Base-by-base conservation (phyloP, 345 rosid species). In the Arabidopsis thaliana region DNA sequence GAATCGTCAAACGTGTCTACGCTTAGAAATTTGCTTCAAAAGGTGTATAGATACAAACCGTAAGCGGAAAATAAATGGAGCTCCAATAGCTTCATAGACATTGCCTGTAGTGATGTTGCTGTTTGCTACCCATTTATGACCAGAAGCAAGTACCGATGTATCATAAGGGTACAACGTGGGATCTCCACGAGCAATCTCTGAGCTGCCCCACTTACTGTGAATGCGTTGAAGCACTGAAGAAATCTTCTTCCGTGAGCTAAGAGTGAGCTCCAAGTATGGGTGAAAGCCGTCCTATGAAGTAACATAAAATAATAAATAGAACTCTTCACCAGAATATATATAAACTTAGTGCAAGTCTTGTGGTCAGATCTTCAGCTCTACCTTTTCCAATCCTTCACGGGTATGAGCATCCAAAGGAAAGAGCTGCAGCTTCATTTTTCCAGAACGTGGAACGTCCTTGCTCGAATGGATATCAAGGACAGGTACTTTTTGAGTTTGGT, bases 221-320 rank as follows among this genome's bases (percentile, higher is more conserved):
- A 91, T 80, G 78, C 82, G 97, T 79, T 85, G 84, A 58, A 91
- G 84, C 61, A 91, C 91, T 12, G 97, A 91, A 65, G 89, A 85
- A 59, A 91, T 76, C 79, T 83, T 89, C 80, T 89, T 91, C 60
- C 87, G 62, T 55, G 85, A 74, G 72, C 85, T 89, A 72, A 91
- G 79, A 73, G 89, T 87, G 72, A 95, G 97, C 74, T 95, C 99
- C 83, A 95, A 74, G 80, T 87, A 90, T 37, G 99, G 99, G 83
- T 95, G 80, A 77, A 85, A 87, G 13, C 99, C 96, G 51, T 87
- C 95, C 99, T 88, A 52, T 23, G 42, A 25, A n/a, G 48, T 61
- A 69, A 67, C 33, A 60, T 16, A 57, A 41, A 30, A 1, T 33
- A 57, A 52, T 16, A 30, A 71, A 8, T 61, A n/a, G 25, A 36